phyloP scores from a whole-genome alignment of 192 early-diverging fungal genomes.

The Podila epicladia region DNA sequence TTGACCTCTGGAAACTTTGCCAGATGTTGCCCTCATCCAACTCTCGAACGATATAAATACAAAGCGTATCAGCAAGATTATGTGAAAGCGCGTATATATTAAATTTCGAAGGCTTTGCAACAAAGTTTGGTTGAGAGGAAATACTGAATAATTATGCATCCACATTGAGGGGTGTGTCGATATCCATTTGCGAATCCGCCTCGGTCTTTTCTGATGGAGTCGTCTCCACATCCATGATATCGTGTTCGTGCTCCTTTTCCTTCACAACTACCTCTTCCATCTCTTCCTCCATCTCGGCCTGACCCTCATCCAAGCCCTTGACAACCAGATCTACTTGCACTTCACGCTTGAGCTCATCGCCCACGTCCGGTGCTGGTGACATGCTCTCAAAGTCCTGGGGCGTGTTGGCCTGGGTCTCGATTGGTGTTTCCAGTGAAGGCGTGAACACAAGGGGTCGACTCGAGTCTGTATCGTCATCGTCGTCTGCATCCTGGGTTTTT shows the following conservation, averaged over 20 bases:
- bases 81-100: no score
- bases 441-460: conserved; percentile 45
- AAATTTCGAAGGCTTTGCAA: no score
- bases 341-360: conserved; percentile 36
- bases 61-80: background rate
- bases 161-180: background rate
- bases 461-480: conserved; percentile 49
- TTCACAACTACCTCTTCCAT: conserved; percentile 40
- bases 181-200: background rate
- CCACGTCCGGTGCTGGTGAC: conserved; percentile 33
- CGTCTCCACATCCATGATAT: background rate
- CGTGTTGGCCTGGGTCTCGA: conserved; percentile 49
- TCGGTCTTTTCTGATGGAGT: background rate
- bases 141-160: background rate
- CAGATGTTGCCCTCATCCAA: conserved; percentile 4
- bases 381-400: conserved; percentile 52
- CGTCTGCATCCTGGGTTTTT: conserved; percentile 9
- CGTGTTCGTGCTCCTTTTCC: conserved; percentile 34
- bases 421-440: conserved; percentile 38
- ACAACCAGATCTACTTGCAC: conserved; percentile 41
- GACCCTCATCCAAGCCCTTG: conserved; percentile 44
- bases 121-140: no score
- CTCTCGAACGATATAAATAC: background rate
- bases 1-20: conserved; percentile 31
- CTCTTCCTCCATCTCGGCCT: conserved; percentile 50